Evolutionary conservation across 768 basidiomycete species (phyloP).

Genomic region (Pisolithus orientalis): DNA sequence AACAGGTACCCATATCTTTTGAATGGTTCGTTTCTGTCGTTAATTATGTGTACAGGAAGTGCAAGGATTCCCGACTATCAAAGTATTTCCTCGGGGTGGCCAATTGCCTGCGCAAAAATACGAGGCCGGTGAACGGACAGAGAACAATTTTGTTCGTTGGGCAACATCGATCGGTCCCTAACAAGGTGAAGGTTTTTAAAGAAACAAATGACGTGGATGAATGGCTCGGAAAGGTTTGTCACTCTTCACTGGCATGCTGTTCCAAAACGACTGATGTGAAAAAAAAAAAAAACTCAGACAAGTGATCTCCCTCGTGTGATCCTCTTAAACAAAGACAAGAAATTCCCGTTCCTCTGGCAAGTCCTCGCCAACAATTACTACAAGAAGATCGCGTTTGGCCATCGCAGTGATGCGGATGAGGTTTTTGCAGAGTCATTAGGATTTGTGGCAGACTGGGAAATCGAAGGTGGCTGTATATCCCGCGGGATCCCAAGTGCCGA

Average conservation of each 20-base stretch:
- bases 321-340: conserved; percentile 69
- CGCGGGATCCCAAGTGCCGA: conserved; percentile 46
- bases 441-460: conserved; percentile 44
- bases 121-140: conserved; percentile 62
- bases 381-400: conserved; percentile 55
- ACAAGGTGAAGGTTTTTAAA: conserved; percentile 56
- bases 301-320: conserved; percentile 49
- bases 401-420: conserved; percentile 62
- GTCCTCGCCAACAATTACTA: conserved; percentile 69
- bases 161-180: conserved; percentile 70
- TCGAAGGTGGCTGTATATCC: conserved; percentile 72
- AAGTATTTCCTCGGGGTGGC: conserved; percentile 79
- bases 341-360: conserved; percentile 75
- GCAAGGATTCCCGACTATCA: conserved; percentile 91
- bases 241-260: neutral
- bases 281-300: conserved; percentile 22
- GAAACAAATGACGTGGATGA: conserved; percentile 48
- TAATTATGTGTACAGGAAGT: conserved; percentile 44
- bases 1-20: conserved; percentile 44
- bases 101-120: conserved; percentile 58
- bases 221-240: conserved; percentile 65
- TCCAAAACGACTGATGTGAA: neutral
- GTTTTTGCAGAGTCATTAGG: conserved; percentile 53
- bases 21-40: neutral
- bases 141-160: conserved; percentile 69